Conservation (phyloP, 352 stramenopile species). For the Globisporangium takayamanum region DNA sequence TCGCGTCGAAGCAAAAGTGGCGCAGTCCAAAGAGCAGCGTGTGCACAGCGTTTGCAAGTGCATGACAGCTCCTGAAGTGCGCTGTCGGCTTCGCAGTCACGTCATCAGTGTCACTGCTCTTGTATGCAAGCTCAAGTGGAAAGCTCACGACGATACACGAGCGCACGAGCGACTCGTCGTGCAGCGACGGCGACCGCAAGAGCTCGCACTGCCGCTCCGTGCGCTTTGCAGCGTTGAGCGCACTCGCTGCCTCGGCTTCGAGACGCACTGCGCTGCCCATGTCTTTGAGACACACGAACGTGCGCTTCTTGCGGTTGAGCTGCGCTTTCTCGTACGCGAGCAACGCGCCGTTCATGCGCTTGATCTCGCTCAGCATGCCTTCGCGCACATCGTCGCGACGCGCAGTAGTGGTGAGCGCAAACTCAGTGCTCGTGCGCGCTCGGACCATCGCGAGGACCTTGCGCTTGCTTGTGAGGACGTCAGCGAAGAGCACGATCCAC, state of each 20-base stretch:
- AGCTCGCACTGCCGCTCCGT: constrained; percentile 12
- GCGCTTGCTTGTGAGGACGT: constrained; percentile 20
- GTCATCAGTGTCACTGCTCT: background rate
- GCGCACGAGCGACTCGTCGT: constrained; percentile 7
- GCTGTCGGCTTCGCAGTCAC: background rate
- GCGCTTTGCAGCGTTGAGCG: constrained; percentile 11
- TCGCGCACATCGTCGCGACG: constrained; percentile 7
- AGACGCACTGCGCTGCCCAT: constrained; percentile 8
- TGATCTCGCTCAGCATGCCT: constrained; percentile 11
- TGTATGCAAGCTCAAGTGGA: constrained; percentile 17
- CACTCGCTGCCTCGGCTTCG: constrained; percentile 17
- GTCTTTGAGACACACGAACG: constrained; percentile 26
- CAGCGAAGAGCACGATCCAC: constrained; percentile 23
- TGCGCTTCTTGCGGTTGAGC: constrained; percentile 24
- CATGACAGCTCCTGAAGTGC: background rate
- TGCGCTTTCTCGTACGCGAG: constrained; percentile 29
- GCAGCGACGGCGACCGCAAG: constrained; percentile 16
- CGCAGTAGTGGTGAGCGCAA: constrained; percentile 9
- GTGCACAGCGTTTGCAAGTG: constrained; percentile 14
- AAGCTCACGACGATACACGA: constrained; percentile 31
- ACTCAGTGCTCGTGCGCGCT: constrained; percentile 13
- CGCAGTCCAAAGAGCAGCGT: constrained; percentile 24
- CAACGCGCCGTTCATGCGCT: constrained; percentile 17
- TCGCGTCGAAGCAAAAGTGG: constrained; percentile 18
- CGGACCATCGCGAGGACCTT: constrained; percentile 11